Evolutionary conservation across 2,329 filamentous ascomycete genomes (phyloP).

Genomic region (Stagonosporopsis cucurbitacearum): DNA sequence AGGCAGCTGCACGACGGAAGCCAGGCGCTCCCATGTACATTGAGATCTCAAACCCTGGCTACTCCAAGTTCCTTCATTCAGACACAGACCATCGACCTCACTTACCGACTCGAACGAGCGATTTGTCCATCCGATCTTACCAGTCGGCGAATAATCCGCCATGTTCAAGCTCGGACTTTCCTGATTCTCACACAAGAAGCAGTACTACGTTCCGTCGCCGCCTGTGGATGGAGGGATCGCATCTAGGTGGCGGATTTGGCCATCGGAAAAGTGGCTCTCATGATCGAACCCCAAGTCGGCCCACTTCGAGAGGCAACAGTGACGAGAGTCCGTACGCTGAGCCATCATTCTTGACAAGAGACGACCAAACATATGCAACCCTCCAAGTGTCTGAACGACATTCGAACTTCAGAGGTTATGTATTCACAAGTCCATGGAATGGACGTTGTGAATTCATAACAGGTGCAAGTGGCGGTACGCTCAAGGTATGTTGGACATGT

Average conservation of each 20-base stretch:
- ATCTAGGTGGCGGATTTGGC: conserved; percentile 49
- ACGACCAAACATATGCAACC: conserved; percentile 37
- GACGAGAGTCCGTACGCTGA: conserved; percentile 27
- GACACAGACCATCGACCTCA: conserved; percentile 21
- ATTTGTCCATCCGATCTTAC: conserved; percentile 22
- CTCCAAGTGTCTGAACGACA: conserved; percentile 51
- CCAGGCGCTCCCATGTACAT: conserved; percentile 56
- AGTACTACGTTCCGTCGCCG: conserved; percentile 52
- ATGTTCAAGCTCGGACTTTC: background rate
- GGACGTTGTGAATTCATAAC: conserved; percentile 86
- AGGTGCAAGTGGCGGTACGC: conserved; percentile 73
- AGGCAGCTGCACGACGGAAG: conserved; percentile 41
- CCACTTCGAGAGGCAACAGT: conserved; percentile 33
- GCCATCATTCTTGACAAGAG: conserved; percentile 29
- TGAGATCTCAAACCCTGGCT: conserved; percentile 66
- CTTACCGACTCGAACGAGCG: conserved; percentile 22
- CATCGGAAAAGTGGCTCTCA: conserved; percentile 46
- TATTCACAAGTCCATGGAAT: conserved; percentile 86
- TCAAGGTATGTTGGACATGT: conserved; percentile 55
- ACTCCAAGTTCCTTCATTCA: conserved; percentile 60
- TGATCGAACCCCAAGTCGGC: conserved; percentile 32
- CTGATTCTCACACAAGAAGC: background rate
- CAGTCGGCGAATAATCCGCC: conserved; percentile 1
- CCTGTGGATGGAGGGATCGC: conserved; percentile 57
- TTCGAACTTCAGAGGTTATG: conserved; percentile 69